Evolutionary conservation across 805 yeast genomes (phyloP).

Genomic region (Ogataea nakhonphanomensis): DNA sequence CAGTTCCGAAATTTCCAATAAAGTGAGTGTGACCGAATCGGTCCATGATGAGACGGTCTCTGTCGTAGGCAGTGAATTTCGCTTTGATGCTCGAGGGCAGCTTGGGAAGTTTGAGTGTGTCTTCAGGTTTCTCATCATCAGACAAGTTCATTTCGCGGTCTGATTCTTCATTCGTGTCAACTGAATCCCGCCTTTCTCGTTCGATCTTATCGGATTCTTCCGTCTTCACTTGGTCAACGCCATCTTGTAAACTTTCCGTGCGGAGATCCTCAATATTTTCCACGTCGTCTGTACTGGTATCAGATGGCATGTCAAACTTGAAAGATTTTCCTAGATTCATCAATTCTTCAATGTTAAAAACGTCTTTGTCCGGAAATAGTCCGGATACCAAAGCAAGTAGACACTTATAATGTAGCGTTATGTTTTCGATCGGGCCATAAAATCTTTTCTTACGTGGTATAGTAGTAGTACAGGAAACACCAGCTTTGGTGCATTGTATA

Average conservation of each 20-base stretch:
- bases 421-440: constrained; percentile 41
- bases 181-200: background rate
- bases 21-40: constrained; percentile 45
- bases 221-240: background rate
- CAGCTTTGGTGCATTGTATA: constrained; percentile 35
- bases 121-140: constrained; percentile 1
- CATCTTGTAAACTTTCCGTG: background rate
- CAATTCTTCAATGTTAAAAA: constrained; percentile 40
- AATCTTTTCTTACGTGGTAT: constrained; percentile 41
- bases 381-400: constrained; percentile 37
- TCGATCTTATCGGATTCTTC: background rate
- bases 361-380: constrained; percentile 42
- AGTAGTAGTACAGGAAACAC: constrained; percentile 39
- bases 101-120: constrained; percentile 8
- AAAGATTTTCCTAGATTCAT: constrained; percentile 35
- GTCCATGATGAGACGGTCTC: constrained; percentile 40
- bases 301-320: constrained; percentile 35
- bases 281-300: constrained; percentile 14
- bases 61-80: constrained; percentile 22
- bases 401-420: constrained; percentile 42
- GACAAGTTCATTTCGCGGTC: background rate
- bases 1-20: constrained; percentile 45
- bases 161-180: background rate
- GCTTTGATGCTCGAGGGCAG: constrained; percentile 23
- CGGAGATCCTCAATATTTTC: constrained; percentile 11